Conservation (phyloP, 495 filamentous ascomycete species). For the Tuber magnatum region DNA sequence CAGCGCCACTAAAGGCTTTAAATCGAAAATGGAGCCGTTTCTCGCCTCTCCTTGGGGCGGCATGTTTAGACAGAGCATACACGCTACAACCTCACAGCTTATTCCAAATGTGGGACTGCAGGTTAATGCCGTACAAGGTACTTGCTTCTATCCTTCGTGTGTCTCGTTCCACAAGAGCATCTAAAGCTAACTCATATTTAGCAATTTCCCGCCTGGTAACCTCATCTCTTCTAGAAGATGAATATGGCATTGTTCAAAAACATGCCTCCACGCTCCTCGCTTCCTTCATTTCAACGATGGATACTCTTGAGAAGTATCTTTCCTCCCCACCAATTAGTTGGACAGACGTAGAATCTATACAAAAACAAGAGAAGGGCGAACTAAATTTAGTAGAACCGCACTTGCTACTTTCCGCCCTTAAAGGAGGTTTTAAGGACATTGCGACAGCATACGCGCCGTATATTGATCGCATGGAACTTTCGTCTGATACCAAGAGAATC, state of each 20-base stretch:
- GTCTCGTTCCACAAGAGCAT: neutral
- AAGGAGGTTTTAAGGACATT: slow-evolving; percentile 34
- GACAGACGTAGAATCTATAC: slow-evolving; percentile 60
- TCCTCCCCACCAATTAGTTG: slow-evolving; percentile 60
- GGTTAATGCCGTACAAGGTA: slow-evolving; percentile 34
- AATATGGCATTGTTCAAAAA: slow-evolving; percentile 74
- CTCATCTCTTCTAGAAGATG: slow-evolving; percentile 71
- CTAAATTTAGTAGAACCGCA: slow-evolving; percentile 45
- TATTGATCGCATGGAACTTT: slow-evolving; percentile 30
- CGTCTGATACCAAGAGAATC: slow-evolving; percentile 20
- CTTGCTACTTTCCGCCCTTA: slow-evolving; percentile 42
- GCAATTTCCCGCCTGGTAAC: slow-evolving; percentile 61
- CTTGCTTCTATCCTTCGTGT: too few relatives aligned
- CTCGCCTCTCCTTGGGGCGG: slow-evolving; percentile 55
- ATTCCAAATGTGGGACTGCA: slow-evolving; percentile 37
- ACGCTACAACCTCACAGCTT: slow-evolving; percentile 29
- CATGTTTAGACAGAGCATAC: slow-evolving; percentile 64
- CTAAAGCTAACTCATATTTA: slow-evolving; percentile 13
- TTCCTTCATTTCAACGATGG: slow-evolving; percentile 59
- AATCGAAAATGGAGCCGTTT: slow-evolving; percentile 35
- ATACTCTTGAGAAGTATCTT: slow-evolving; percentile 62
- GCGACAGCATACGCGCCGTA: slow-evolving; percentile 30
- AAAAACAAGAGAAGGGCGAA: slow-evolving; percentile 32
- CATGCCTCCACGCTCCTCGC: slow-evolving; percentile 67
- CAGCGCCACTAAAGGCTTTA: slow-evolving; percentile 17